Evolutionary conservation across 2,329 filamentous ascomycete species (phyloP).

Genomic region (Arthrobotrys iridis): DNA sequence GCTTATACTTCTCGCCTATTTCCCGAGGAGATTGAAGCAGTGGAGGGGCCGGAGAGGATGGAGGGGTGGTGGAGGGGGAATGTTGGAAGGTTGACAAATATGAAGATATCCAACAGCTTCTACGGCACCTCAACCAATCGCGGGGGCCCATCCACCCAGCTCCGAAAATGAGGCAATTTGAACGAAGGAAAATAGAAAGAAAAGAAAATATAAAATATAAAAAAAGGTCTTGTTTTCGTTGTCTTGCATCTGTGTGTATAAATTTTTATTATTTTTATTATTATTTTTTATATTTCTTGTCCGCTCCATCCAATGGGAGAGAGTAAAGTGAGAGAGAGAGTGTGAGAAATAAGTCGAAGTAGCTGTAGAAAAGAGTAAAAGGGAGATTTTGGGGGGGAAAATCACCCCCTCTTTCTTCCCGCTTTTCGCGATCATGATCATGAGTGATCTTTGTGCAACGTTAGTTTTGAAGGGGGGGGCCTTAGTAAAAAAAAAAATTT

Average conservation of each 20-base stretch:
- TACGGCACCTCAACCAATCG: conserved; percentile 25
- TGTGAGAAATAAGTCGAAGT: not conserved
- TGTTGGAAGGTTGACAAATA: conserved; percentile 43
- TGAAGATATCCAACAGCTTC: conserved; percentile 16
- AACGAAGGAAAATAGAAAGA: not conserved
- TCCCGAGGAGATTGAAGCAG: conserved; percentile 1
- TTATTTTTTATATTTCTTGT: too few species aligned
- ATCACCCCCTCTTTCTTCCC: not conserved
- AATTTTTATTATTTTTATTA: too few species aligned
- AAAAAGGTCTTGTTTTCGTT: not conserved
- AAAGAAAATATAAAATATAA: too few species aligned
- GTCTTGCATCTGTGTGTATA: not conserved
- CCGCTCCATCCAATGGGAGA: conserved; percentile 30
- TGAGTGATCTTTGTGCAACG: conserved; percentile 53
- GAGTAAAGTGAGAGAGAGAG: conserved; percentile 3
- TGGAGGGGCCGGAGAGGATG: too few species aligned
- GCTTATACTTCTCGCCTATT: conserved; percentile 1
- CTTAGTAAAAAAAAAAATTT: not conserved
- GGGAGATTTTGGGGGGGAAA: not conserved
- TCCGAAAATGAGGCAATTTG: conserved; percentile 7
- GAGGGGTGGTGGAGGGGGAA: too few species aligned
- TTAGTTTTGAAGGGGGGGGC: conserved; percentile 12
- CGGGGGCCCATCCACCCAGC: not conserved
- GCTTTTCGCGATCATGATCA: conserved; percentile 39
- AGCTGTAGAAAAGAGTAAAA: not conserved